These are phyloP conservation scores for Mediolabrus comicus DNA, from an alignment of 108 stramenopile species.

Conservation along the genomic window DNA sequence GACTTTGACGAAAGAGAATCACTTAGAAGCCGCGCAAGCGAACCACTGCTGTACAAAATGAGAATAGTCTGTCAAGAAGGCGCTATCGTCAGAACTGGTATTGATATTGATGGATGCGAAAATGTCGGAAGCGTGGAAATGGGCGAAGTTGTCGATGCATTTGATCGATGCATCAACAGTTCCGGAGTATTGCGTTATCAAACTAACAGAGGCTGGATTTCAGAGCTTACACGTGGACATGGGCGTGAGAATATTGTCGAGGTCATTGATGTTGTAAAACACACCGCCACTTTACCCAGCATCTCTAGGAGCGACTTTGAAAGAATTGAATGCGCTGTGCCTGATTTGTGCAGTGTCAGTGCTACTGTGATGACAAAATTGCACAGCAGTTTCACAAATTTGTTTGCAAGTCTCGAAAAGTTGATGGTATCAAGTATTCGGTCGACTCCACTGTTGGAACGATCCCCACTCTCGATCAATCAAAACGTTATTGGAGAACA, in stretches of 20 bases:
- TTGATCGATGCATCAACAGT: slow-evolving; percentile 84
- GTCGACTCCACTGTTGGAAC: slow-evolving; percentile 26
- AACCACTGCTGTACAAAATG: slow-evolving; percentile 57
- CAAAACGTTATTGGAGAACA: slow-evolving; percentile 47
- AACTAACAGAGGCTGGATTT: slow-evolving; percentile 88
- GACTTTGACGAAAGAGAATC: slow-evolving; percentile 57
- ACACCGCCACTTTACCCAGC: neutral
- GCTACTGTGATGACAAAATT: slow-evolving; percentile 73
- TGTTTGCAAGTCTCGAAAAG: slow-evolving; percentile 58
- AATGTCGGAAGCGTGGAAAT: slow-evolving; percentile 85
- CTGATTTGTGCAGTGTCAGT: slow-evolving; percentile 64
- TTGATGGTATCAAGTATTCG: slow-evolving; percentile 59
- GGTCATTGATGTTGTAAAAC: slow-evolving; percentile 60
- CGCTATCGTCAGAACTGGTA: slow-evolving; percentile 88
- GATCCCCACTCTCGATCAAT: slow-evolving; percentile 32
- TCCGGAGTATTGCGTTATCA: slow-evolving; percentile 91
- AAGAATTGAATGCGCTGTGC: slow-evolving; percentile 65
- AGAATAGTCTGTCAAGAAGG: slow-evolving; percentile 89
- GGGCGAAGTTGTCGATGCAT: slow-evolving; percentile 80
- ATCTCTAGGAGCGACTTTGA: slow-evolving; percentile 24
- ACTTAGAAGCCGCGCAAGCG: slow-evolving; percentile 24
- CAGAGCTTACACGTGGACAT: slow-evolving; percentile 89
- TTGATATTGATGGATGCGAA: slow-evolving; percentile 88
- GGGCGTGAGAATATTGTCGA: slow-evolving; percentile 93
- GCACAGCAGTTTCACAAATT: slow-evolving; percentile 56